These are phyloP conservation scores for Corylus heterophylla DNA, from an alignment of 306 rosid species.

Conservation along the genomic window DNA sequence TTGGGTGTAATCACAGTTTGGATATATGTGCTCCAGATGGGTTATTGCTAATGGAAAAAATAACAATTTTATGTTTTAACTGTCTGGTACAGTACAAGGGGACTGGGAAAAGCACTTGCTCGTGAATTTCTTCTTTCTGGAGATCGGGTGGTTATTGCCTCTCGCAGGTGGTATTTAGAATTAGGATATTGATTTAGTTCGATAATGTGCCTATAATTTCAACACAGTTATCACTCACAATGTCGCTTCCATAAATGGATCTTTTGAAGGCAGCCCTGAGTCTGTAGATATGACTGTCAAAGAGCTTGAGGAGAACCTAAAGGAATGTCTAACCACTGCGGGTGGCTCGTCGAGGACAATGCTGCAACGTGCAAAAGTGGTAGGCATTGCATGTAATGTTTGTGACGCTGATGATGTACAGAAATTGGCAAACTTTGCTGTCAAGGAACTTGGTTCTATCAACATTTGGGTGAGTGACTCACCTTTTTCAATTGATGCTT, in stretches of 20 bases:
- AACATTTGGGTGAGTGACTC: slow-evolving; percentile 82
- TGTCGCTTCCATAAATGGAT: slow-evolving; percentile 19
- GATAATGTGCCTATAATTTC: not conserved
- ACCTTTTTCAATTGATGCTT: not conserved
- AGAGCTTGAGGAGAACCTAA: slow-evolving; percentile 87
- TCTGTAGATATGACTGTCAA: slow-evolving; percentile 69
- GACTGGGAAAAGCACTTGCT: slow-evolving; percentile 94
- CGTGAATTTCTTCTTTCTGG: slow-evolving; percentile 93
- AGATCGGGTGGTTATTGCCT: slow-evolving; percentile 80
- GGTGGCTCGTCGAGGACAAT: slow-evolving; percentile 54
- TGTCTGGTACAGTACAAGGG: slow-evolving; percentile 76
- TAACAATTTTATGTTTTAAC: slow-evolving; percentile 9
- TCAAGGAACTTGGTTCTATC: slow-evolving; percentile 64
- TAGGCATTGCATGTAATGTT: slow-evolving; percentile 86
- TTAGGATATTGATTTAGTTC: slow-evolving; percentile 14
- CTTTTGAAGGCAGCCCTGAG: slow-evolving; percentile 66
- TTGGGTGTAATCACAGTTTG: not conserved
- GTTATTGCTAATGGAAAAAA: not conserved
- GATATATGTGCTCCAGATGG: not conserved
- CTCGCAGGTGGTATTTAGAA: slow-evolving; percentile 74
- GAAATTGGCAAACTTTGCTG: slow-evolving; percentile 66
- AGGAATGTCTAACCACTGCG: slow-evolving; percentile 60
- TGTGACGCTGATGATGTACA: slow-evolving; percentile 72
- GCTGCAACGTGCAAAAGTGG: slow-evolving; percentile 70
- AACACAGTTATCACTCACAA: slow-evolving; percentile 28